phyloP scores from a whole-genome alignment of 805 yeast genomes.

The Clavispora santaluciae region DNA sequence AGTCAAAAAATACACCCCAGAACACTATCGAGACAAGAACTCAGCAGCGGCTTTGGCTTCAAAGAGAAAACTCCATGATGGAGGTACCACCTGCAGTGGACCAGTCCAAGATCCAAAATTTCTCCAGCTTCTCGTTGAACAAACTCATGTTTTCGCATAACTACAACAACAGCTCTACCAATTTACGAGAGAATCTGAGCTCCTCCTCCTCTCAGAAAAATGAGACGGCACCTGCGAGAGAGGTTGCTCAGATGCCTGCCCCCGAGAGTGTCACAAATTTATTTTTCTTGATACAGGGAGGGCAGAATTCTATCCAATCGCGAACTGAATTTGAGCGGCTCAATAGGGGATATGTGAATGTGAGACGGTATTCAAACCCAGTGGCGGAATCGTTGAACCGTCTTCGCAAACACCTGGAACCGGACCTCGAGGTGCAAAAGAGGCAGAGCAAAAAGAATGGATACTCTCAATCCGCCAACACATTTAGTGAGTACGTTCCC shows the following conservation, averaged over 20 bases:
- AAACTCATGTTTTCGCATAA: constrained; percentile 35
- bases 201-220: neutral
- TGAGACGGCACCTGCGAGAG: neutral
- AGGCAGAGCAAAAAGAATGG: constrained; percentile 10
- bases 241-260: neutral
- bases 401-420: constrained; percentile 24
- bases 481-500: constrained; percentile 32
- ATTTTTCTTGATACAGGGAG: constrained; percentile 19
- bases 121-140: constrained; percentile 36
- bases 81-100: constrained; percentile 42
- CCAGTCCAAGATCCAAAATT: constrained; percentile 25
- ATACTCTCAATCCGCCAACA: constrained; percentile 17
- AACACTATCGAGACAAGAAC: constrained; percentile 55
- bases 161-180: constrained; percentile 19
- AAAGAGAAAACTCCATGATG: constrained; percentile 66
- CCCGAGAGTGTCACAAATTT: constrained; percentile 7
- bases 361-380: constrained; percentile 68
- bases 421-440: constrained; percentile 19
- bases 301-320: constrained; percentile 48
- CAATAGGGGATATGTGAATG: constrained; percentile 66
- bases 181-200: constrained; percentile 6
- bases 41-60: constrained; percentile 81
- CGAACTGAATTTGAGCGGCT: constrained; percentile 76
- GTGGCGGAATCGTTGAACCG: constrained; percentile 58
- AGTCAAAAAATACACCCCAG: neutral